A percentile compares a stretch with the other conserved stretches of the same genome.
Conservation (phyloP, 257 asterid genomes). For the Mitragyna speciosa region DNA sequence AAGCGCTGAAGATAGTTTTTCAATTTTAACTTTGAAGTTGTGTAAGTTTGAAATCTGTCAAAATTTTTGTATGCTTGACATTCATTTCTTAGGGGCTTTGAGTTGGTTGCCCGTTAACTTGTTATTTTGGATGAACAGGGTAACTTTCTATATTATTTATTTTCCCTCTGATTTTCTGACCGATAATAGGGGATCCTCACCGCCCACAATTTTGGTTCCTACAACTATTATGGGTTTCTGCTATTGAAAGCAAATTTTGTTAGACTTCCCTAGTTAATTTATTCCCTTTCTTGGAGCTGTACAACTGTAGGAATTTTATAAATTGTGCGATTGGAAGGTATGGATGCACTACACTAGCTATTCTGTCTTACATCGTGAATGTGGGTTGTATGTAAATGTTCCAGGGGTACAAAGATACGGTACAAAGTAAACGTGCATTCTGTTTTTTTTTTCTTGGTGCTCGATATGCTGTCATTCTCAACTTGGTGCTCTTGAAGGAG, state of each 20-base stretch:
- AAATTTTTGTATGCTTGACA: background rate
- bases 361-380: background rate
- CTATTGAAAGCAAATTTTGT: no score
- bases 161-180: background rate
- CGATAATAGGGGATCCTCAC: background rate
- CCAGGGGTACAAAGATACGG: no score
- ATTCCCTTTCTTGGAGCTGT: background rate
- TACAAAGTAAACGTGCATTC: no score
- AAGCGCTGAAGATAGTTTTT: constrained; percentile 43
- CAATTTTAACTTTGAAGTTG: background rate
- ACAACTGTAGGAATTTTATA: background rate
- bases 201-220: background rate
- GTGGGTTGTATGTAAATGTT: background rate
- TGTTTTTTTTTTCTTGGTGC: no score
- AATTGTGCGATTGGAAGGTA: background rate
- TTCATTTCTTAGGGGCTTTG: background rate
- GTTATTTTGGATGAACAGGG: background rate
- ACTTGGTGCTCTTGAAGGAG: no score
- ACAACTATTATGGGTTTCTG: background rate
- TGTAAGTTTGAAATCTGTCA: background rate
- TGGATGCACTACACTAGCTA: no score
- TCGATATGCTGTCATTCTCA: no score
- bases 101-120: background rate
- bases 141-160: no score
- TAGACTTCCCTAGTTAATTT: no score